A percentile compares a stretch with the other conserved stretches of the same genome.
phyloP scores from a whole-genome alignment of 805 yeast species.

The Metschnikowia koreensis region DNA sequence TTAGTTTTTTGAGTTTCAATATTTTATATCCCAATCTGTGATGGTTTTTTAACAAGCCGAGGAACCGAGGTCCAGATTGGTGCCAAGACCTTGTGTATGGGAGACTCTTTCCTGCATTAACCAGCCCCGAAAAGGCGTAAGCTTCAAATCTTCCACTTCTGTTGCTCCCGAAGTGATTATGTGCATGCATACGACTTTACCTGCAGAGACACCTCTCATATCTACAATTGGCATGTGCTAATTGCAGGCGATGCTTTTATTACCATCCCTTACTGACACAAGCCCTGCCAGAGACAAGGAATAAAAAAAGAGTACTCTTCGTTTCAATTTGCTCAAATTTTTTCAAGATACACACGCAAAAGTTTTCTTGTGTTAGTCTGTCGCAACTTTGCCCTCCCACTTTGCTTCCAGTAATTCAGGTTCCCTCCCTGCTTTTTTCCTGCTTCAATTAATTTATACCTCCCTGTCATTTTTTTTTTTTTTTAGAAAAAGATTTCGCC shows the following conservation, averaged over 20 bases:
- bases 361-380: background rate
- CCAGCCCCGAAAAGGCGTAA: background rate
- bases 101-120: background rate
- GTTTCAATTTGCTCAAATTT: conserved; percentile 1
- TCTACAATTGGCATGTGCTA: conserved; percentile 10
- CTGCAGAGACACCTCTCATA: conserved; percentile 5
- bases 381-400: conserved; percentile 4
- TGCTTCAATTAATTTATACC: background rate
- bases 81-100: background rate
- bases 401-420: background rate
- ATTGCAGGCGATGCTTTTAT: conserved; percentile 1
- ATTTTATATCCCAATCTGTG: background rate
- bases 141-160: background rate
- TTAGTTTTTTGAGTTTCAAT: background rate
- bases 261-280: background rate
- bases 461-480: conserved; percentile 1
- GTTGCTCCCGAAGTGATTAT: background rate
- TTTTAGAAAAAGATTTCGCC: background rate
- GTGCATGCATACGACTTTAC: conserved; percentile 1
- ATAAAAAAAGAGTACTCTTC: background rate
- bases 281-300: conserved; percentile 4
- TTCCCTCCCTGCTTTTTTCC: background rate
- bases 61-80: background rate
- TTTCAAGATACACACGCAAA: background rate
- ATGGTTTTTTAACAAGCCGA: background rate